These are phyloP conservation scores for Mycena pura DNA, from an alignment of 768 basidiomycete species.

Conservation along the genomic window DNA sequence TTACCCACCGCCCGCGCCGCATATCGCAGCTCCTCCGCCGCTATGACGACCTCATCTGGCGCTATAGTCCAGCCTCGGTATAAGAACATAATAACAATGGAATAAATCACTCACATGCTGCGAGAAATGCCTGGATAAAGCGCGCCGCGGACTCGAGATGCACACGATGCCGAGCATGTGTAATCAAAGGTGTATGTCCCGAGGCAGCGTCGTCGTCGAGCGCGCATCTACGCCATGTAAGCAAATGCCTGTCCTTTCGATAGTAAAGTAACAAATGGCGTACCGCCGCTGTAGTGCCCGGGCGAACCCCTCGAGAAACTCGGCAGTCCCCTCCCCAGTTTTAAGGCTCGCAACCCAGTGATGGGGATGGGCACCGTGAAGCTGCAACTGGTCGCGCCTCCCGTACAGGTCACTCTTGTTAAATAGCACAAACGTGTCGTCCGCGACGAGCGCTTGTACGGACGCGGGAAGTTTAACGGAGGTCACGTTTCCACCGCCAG, in stretches of 20 bases:
- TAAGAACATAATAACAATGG: background rate
- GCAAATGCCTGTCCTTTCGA: background rate
- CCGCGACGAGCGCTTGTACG: conserved; percentile 55
- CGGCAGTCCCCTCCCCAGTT: conserved; percentile 59
- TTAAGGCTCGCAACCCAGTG: conserved; percentile 71
- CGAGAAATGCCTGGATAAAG: conserved; percentile 69
- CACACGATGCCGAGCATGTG: conserved; percentile 78
- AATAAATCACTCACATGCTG: conserved; percentile 42
- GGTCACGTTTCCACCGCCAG: background rate
- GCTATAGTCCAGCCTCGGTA: conserved; percentile 44
- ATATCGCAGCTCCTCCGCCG: conserved; percentile 88
- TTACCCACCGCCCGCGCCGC: conserved; percentile 84
- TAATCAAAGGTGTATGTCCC: conserved; percentile 66
- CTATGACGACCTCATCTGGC: conserved; percentile 76
- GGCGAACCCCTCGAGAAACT: conserved; percentile 68
- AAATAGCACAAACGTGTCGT: conserved; percentile 71
- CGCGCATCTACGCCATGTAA: conserved; percentile 32
- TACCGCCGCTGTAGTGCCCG: conserved; percentile 58
- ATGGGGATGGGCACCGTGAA: conserved; percentile 18
- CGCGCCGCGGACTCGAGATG: conserved; percentile 72
- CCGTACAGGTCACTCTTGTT: conserved; percentile 75
- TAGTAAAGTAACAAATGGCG: conserved; percentile 11
- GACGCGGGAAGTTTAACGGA: conserved; percentile 49
- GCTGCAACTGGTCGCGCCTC: background rate
- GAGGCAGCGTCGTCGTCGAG: conserved; percentile 32